phyloP scores from a whole-genome alignment of 2,329 filamentous ascomycete genomes.

The Incumbomyces delicatus region DNA sequence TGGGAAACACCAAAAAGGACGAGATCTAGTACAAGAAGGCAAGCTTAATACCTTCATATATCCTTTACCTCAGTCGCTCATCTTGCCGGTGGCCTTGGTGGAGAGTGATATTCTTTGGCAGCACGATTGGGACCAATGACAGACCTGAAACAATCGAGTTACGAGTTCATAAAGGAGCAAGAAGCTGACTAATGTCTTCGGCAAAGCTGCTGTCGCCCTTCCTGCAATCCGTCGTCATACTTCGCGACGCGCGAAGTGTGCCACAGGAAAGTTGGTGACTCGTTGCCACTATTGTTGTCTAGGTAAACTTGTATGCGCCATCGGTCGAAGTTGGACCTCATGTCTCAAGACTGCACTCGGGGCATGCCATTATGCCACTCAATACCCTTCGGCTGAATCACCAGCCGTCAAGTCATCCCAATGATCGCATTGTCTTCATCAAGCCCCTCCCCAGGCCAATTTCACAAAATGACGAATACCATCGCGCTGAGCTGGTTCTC shows the following conservation, averaged over 20 bases:
- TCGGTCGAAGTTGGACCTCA: neutral
- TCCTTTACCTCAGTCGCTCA: neutral
- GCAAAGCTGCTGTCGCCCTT: too few relatives aligned
- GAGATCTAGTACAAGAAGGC: neutral
- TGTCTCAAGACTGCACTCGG: neutral
- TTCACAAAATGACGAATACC: conserved; percentile 37
- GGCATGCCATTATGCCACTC: conserved; percentile 52
- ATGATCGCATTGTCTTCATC: conserved; percentile 63
- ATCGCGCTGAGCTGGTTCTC: conserved; percentile 58
- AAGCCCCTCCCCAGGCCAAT: conserved; percentile 59
- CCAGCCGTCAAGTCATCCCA: conserved; percentile 21
- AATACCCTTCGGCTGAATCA: conserved; percentile 68
- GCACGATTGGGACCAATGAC: neutral
- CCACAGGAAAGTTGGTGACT: too few relatives aligned
- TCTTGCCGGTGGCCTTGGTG: neutral
- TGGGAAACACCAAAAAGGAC: neutral
- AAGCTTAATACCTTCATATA: neutral
- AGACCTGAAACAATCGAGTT: neutral
- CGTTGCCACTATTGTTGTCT: too few relatives aligned
- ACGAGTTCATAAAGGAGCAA: neutral
- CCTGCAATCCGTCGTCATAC: too few relatives aligned
- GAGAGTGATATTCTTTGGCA: neutral
- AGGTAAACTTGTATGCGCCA: too few relatives aligned
- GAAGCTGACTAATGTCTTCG: too few relatives aligned
- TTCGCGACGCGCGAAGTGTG: too few relatives aligned